Percentiles rank a stretch among this genome's conserved stretches.
These are phyloP conservation scores for Microdochium paspali DNA, from an alignment of 2,329 filamentous ascomycete species.

Conservation along the genomic window DNA sequence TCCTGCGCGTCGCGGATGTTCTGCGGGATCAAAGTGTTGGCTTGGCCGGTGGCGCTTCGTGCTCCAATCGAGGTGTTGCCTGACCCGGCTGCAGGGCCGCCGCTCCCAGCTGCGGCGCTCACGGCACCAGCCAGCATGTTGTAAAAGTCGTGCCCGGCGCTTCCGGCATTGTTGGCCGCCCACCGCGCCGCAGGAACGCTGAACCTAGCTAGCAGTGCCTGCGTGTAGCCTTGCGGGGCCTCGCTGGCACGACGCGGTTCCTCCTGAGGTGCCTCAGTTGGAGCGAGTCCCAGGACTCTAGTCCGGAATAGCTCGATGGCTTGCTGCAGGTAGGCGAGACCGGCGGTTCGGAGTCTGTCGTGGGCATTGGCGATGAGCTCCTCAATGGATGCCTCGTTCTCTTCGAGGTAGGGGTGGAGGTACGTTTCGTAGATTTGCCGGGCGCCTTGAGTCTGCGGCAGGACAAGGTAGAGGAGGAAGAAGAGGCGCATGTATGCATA, in stretches of 20 bases:
- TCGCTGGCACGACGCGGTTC: conserved; percentile 30
- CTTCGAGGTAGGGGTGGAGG: conserved; percentile 77
- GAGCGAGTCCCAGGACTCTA: conserved; percentile 69
- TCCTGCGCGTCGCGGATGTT: conserved; percentile 52
- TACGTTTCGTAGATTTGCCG: conserved; percentile 76
- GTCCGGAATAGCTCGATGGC: conserved; percentile 64
- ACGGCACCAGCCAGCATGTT: conserved; percentile 68
- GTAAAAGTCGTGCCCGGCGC: conserved; percentile 59
- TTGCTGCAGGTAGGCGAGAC: conserved; percentile 65
- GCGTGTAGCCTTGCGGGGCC: conserved; percentile 56
- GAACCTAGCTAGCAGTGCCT: conserved; percentile 76
- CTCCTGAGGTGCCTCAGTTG: conserved; percentile 29
- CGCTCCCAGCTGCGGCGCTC: conserved; percentile 45
- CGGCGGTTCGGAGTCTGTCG: conserved; percentile 66
- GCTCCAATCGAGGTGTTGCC: not conserved
- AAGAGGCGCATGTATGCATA: conserved; percentile 84
- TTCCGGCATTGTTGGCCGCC: conserved; percentile 31
- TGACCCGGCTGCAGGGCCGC: conserved; percentile 15
- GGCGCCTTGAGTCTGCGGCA: conserved; percentile 95
- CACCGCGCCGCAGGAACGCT: conserved; percentile 65
- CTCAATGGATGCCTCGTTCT: conserved; percentile 85
- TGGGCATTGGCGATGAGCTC: conserved; percentile 77
- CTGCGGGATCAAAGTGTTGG: conserved; percentile 60
- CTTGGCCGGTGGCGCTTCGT: conserved; percentile 28
- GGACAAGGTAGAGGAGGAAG: conserved; percentile 86